Evolutionary conservation across 2,329 filamentous ascomycete species (phyloP).

Genomic region (Aquanectria penicillioides): DNA sequence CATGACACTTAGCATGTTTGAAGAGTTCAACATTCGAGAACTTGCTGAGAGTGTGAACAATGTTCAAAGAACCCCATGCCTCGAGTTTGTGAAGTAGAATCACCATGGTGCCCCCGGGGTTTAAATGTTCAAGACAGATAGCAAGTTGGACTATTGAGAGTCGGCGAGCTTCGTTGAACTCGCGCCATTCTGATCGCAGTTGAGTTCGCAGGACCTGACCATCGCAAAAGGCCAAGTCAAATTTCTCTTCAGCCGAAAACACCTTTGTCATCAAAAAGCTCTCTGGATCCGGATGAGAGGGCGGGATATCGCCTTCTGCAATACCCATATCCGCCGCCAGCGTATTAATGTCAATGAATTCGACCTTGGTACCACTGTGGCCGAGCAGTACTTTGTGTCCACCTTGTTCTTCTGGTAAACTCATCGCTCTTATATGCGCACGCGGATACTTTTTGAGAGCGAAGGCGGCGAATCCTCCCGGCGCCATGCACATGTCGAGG

Average conservation of each 20-base stretch:
- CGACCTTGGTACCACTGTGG: not conserved
- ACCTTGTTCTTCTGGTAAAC: slow-evolving; percentile 50
- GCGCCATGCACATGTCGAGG: slow-evolving; percentile 66
- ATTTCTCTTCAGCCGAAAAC: slow-evolving; percentile 30
- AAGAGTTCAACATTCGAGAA: slow-evolving; percentile 52
- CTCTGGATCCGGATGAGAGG: slow-evolving; percentile 27
- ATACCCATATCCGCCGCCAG: slow-evolving; percentile 57
- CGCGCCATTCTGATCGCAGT: slow-evolving; percentile 43
- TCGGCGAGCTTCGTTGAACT: slow-evolving; percentile 48
- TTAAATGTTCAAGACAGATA: slow-evolving; percentile 57
- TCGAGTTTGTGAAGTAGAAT: slow-evolving; percentile 61
- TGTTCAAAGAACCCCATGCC: slow-evolving; percentile 46
- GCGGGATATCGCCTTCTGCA: slow-evolving; percentile 45
- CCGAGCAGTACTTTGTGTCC: slow-evolving; percentile 52
- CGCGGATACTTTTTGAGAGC: slow-evolving; percentile 49
- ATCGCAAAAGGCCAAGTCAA: slow-evolving; percentile 59
- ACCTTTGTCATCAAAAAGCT: slow-evolving; percentile 34
- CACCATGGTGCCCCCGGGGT: slow-evolving; percentile 59
- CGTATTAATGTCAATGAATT: slow-evolving; percentile 60
- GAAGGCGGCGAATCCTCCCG: slow-evolving; percentile 59
- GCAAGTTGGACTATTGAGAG: slow-evolving; percentile 53
- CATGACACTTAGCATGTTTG: slow-evolving; percentile 55
- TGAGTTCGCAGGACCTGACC: slow-evolving; percentile 58
- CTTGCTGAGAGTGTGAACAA: slow-evolving; percentile 52
- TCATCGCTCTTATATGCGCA: slow-evolving; percentile 50